Evolutionary conservation across 2,329 filamentous ascomycete species (phyloP).

Genomic region (Aureobasidium sp.): DNA sequence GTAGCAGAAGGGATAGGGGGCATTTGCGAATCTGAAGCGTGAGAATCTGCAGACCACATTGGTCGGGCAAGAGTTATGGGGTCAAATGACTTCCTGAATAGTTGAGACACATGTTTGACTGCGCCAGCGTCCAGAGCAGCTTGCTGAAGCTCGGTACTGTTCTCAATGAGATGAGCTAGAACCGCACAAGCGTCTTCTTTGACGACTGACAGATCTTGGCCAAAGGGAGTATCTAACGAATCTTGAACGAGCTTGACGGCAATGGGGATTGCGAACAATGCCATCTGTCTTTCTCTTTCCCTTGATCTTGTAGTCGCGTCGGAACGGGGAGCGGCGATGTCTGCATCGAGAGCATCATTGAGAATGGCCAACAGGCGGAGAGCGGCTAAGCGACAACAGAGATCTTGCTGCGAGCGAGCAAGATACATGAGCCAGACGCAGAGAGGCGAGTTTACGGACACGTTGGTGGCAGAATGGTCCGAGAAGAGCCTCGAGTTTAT

Average conservation of each 20-base stretch:
- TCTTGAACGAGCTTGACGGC: conserved; percentile 39
- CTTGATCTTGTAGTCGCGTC: conserved; percentile 24
- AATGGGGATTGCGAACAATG: conserved; percentile 37
- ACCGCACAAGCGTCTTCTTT: conserved; percentile 66
- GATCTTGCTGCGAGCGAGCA: conserved; percentile 31
- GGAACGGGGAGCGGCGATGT: conserved; percentile 25
- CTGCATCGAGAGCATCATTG: conserved; percentile 25
- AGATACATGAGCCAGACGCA: conserved; percentile 40
- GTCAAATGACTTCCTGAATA: conserved; percentile 60
- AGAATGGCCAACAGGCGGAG: conserved; percentile 31
- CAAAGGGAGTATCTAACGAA: conserved; percentile 14
- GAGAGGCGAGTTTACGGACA: conserved; percentile 38
- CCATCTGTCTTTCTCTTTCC: conserved; percentile 34
- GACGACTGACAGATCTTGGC: conserved; percentile 45
- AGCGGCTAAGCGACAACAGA: conserved; percentile 31
- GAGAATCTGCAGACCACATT: conserved; percentile 45
- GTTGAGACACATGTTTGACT: conserved; percentile 52
- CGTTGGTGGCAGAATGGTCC: conserved; percentile 18
- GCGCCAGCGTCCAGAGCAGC: conserved; percentile 65
- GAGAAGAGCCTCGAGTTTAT: conserved; percentile 1
- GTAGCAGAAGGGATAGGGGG: conserved; percentile 28
- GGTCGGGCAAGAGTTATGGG: conserved; percentile 40
- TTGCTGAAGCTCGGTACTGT: conserved; percentile 71
- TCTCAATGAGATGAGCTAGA: conserved; percentile 68
- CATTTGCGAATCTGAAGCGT: conserved; percentile 17